Percentiles rank a stretch among this genome's conserved stretches.
Conservation (phyloP, 345 rosid genomes). For the Acer yangbiense region DNA sequence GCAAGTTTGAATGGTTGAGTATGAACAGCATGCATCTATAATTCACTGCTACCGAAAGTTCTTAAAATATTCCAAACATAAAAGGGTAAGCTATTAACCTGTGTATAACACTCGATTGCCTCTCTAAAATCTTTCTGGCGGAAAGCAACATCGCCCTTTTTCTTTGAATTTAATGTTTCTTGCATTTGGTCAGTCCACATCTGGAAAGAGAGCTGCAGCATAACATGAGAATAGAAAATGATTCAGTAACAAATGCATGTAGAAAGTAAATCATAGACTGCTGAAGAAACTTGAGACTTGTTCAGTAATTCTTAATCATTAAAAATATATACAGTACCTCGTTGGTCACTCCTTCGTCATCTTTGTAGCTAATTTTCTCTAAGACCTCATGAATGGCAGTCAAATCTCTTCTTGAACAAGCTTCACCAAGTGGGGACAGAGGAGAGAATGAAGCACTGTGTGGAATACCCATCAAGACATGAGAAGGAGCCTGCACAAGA, state of each 20-base stretch:
- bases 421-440: conserved; percentile 86
- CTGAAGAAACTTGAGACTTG: neutral
- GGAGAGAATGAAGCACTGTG: conserved; percentile 55
- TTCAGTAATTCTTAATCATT: neutral
- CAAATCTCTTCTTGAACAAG: conserved; percentile 84
- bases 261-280: neutral
- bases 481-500: conserved; percentile 75
- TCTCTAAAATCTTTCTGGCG: conserved; percentile 66
- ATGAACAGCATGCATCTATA: neutral
- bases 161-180: conserved; percentile 81
- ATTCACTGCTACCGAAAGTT: neutral
- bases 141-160: conserved; percentile 88
- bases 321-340: conserved; percentile 53
- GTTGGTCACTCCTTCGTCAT: conserved; percentile 83
- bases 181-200: conserved; percentile 99
- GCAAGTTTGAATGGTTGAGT: neutral
- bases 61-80: neutral
- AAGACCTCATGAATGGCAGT: conserved; percentile 80
- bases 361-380: conserved; percentile 76
- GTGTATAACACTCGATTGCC: conserved; percentile 77
- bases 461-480: conserved; percentile 78
- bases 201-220: conserved; percentile 87
- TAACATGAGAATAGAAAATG: neutral
- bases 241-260: conserved; percentile 1
- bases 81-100: conserved; percentile 41